These are phyloP conservation scores for Senecio squalidus DNA, from an alignment of 140 eudicot species.

Conservation along the genomic window DNA sequence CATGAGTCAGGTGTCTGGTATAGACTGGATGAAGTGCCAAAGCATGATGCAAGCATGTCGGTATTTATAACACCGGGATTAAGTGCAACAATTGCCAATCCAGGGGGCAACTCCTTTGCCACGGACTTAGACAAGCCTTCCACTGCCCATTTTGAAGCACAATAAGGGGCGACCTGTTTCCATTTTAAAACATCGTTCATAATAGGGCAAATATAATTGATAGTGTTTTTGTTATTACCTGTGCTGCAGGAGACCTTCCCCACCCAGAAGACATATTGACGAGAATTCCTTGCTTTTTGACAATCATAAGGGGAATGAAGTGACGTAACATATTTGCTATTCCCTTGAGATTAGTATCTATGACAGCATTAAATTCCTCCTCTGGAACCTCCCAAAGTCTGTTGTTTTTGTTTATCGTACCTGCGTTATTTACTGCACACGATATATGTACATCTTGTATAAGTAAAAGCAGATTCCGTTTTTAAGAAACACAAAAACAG, in stretches of 20 bases:
- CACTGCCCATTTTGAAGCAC: conserved; percentile 98
- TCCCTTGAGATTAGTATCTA: conserved; percentile 89
- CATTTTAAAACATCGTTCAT: conserved; percentile 3
- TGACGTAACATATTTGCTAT: conserved; percentile 77
- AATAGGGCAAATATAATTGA: too few species aligned
- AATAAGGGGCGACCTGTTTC: conserved; percentile 87
- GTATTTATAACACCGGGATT: conserved; percentile 92
- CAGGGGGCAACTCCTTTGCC: conserved; percentile 88
- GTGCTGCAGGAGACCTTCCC: conserved; percentile 98
- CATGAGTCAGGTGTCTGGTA: conserved; percentile 87
- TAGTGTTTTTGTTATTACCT: conserved; percentile 35
- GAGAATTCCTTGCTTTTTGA: conserved; percentile 74
- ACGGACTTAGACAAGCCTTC: conserved; percentile 85
- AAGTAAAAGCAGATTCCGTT: background rate
- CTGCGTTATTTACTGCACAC: conserved; percentile 93
- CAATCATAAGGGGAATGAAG: conserved; percentile 86
- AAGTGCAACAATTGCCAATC: conserved; percentile 80
- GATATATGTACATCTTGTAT: too few species aligned
- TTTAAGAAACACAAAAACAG: background rate
- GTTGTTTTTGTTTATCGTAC: conserved; percentile 89
- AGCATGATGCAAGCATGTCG: conserved; percentile 92
- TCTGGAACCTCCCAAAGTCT: conserved; percentile 90
- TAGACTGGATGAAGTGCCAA: conserved; percentile 69
- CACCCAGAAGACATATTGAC: conserved; percentile 98
- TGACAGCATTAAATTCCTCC: conserved; percentile 84